Evolutionary conservation across 768 basidiomycete genomes (phyloP).

Genomic region (Suillus spraguei): DNA sequence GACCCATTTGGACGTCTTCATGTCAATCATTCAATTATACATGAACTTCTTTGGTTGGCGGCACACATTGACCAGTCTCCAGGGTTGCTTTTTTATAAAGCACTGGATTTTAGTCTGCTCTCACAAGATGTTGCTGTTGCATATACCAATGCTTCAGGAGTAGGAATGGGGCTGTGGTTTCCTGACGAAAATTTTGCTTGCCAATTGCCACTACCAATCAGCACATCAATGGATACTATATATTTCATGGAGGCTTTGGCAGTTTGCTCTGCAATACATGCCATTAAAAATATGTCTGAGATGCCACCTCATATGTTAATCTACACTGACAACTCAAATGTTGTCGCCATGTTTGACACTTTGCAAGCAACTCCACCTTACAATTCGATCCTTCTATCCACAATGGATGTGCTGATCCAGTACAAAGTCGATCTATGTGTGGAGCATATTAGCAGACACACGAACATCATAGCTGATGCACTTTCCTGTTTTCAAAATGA

Average conservation of each 20-base stretch:
- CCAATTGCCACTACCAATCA: background rate
- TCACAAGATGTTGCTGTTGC: background rate
- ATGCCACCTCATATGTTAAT: background rate
- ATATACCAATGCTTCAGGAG: background rate
- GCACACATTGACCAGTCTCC: background rate
- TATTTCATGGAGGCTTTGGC: background rate
- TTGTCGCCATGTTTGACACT: background rate
- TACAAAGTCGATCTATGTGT: background rate
- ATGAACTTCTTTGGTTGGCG: background rate
- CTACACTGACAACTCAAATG: background rate
- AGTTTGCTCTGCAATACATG: background rate
- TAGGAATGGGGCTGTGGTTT: background rate
- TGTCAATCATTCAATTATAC: background rate
- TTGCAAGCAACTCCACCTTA: background rate
- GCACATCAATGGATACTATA: too few relatives aligned
- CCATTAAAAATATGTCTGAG: background rate
- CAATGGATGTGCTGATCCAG: background rate
- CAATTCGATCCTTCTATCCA: background rate
- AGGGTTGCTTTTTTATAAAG: background rate
- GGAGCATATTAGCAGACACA: background rate
- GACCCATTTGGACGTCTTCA: background rate
- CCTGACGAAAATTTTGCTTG: background rate
- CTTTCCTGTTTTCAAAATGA: background rate
- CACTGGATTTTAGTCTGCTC: background rate
- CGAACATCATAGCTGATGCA: background rate